These are phyloP conservation scores for Sarocladium strictum DNA, from an alignment of 2,329 filamentous ascomycete genomes.

Conservation along the genomic window DNA sequence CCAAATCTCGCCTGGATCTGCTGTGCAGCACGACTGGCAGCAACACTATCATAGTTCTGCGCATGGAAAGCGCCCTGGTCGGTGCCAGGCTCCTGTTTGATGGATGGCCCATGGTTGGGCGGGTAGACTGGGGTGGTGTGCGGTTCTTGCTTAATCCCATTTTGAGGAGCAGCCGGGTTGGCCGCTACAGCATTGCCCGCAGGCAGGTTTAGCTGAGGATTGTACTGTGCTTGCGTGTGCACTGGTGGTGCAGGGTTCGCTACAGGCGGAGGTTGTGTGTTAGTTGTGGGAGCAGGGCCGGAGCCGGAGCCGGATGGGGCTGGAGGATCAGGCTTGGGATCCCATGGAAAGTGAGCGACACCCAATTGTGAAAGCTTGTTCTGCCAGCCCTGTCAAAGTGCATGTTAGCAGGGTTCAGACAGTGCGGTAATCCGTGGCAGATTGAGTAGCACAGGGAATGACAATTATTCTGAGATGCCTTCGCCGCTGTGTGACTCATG, in stretches of 20 bases:
- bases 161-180: slow-evolving; percentile 16
- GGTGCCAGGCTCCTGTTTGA: slow-evolving; percentile 38
- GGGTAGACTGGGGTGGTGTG: slow-evolving; percentile 12
- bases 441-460: neutral
- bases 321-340: slow-evolving; percentile 68
- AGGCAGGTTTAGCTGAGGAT: slow-evolving; percentile 25
- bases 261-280: slow-evolving; percentile 18
- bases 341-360: slow-evolving; percentile 91
- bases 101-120: slow-evolving; percentile 23
- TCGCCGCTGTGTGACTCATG: neutral
- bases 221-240: slow-evolving; percentile 26
- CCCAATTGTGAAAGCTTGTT: slow-evolving; percentile 77
- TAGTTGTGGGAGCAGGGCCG: slow-evolving; percentile 20
- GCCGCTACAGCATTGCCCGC: slow-evolving; percentile 16
- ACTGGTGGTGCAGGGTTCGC: slow-evolving; percentile 26
- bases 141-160: slow-evolving; percentile 38
- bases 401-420: slow-evolving; percentile 16
- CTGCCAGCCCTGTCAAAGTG: slow-evolving; percentile 75
- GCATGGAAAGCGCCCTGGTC: slow-evolving; percentile 22
- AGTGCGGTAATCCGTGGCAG: neutral
- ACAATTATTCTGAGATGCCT: neutral
- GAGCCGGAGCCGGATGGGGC: slow-evolving; percentile 26
- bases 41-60: slow-evolving; percentile 33
- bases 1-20: slow-evolving; percentile 57
- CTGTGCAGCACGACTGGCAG: slow-evolving; percentile 49